Evolutionary conservation across 495 filamentous ascomycete genomes (phyloP).

Genomic region (Amorphotheca resinae): DNA sequence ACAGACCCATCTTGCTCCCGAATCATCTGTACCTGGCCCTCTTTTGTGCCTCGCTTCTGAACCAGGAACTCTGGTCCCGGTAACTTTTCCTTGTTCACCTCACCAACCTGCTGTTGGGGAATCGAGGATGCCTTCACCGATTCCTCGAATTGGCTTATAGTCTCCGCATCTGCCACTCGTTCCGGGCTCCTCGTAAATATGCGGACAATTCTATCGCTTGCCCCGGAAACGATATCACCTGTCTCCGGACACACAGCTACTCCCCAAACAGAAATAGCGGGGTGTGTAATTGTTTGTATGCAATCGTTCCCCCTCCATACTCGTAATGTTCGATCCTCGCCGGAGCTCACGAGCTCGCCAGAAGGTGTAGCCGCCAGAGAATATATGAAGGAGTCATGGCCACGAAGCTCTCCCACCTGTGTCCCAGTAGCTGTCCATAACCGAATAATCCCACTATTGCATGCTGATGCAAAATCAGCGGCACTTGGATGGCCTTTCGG

Average conservation of each 20-base stretch:
- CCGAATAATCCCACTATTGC: slow-evolving; percentile 77
- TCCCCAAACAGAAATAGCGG: slow-evolving; percentile 91
- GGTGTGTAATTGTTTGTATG: slow-evolving; percentile 92
- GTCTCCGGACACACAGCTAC: slow-evolving; percentile 69
- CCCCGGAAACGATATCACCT: slow-evolving; percentile 85
- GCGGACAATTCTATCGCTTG: slow-evolving; percentile 78
- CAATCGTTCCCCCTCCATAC: slow-evolving; percentile 77
- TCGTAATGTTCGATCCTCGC: slow-evolving; percentile 83
- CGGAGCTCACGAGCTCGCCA: slow-evolving; percentile 80
- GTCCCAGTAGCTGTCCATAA: slow-evolving; percentile 70
- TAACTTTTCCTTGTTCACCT: slow-evolving; percentile 80
- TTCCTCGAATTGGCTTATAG: slow-evolving; percentile 57
- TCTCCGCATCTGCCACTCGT: slow-evolving; percentile 50
- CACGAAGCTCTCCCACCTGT: slow-evolving; percentile 59
- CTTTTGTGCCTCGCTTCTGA: slow-evolving; percentile 71
- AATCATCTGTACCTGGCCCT: slow-evolving; percentile 91
- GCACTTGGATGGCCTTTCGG: slow-evolving; percentile 64
- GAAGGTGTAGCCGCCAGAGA: slow-evolving; percentile 63
- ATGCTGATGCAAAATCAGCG: slow-evolving; percentile 77
- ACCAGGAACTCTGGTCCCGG: slow-evolving; percentile 76
- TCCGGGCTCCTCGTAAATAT: slow-evolving; percentile 67
- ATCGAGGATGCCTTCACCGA: slow-evolving; percentile 73
- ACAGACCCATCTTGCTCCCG: slow-evolving; percentile 64
- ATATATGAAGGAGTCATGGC: slow-evolving; percentile 95
- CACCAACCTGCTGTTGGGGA: slow-evolving; percentile 66